A percentile compares a stretch with the other conserved stretches of the same genome.
These are phyloP conservation scores for Rhododendron griersonianum DNA, from an alignment of 148 eudicot genomes.

Conservation along the genomic window DNA sequence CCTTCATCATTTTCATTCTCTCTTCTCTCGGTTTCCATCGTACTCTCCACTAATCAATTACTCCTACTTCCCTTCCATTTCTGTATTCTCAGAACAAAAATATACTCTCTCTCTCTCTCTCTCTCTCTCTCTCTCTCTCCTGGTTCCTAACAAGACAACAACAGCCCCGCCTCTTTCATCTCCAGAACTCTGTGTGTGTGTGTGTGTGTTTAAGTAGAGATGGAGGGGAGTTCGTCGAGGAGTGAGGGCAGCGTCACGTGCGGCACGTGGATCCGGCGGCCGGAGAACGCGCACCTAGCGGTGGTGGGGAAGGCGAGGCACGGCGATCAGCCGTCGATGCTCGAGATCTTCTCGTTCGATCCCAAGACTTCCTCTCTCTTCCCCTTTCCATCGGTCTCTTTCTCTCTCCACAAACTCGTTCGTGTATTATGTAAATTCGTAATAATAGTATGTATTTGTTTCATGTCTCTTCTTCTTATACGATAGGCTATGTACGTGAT, in stretches of 20 bases:
- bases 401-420: neutral
- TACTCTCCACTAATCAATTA: no score
- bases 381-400: conserved; percentile 57
- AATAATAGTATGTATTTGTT: neutral
- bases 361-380: conserved; percentile 49
- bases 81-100: neutral
- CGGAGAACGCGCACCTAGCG: conserved; percentile 72
- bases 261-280: conserved; percentile 81
- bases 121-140: neutral
- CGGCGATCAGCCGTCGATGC: conserved; percentile 33
- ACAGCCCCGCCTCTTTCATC: neutral
- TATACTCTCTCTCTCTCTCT: neutral
- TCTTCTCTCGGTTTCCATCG: no score
- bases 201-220: neutral
- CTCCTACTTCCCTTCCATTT: neutral
- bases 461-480: neutral
- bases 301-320: conserved; percentile 48
- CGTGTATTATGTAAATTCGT: neutral
- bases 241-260: conserved; percentile 51
- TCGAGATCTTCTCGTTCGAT: conserved; percentile 69
- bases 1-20: neutral
- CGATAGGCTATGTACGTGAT: conserved; percentile 48
- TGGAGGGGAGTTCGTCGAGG: conserved; percentile 29
- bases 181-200: neutral
- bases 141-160: neutral